Percentiles rank a stretch among this genome's conserved stretches.
phyloP scores from a whole-genome alignment of 2,329 filamentous ascomycete species.

The Fusarium sp. region DNA sequence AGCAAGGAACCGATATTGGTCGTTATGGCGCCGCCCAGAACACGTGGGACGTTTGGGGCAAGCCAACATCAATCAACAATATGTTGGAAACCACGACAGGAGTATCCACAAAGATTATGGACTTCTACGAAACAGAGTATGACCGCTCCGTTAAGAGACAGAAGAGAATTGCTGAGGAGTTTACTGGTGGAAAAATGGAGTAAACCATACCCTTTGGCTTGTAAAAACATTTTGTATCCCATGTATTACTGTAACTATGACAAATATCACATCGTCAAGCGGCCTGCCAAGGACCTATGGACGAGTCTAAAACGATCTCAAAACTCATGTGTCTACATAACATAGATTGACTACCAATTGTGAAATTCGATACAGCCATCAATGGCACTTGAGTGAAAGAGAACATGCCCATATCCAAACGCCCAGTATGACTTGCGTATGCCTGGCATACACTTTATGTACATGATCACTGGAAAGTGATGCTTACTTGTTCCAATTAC shows the following conservation, averaged over 20 bases:
- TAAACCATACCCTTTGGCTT: constrained; percentile 41
- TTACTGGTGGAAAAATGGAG: constrained; percentile 71
- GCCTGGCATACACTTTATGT: constrained; percentile 1
- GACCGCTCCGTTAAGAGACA: constrained; percentile 65
- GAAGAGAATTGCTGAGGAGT: constrained; percentile 69
- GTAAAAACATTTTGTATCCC: constrained; percentile 47
- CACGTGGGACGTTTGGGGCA: constrained; percentile 65
- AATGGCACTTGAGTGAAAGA: constrained; percentile 3
- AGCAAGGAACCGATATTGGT: constrained; percentile 50
- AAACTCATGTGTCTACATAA: constrained; percentile 5
- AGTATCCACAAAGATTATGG: constrained; percentile 54
- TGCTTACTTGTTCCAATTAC: neutral
- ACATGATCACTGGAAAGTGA: constrained; percentile 8
- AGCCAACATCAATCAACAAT: constrained; percentile 60
- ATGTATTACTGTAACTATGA: constrained; percentile 44
- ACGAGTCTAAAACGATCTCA: neutral
- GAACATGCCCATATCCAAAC: constrained; percentile 24
- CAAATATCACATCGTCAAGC: constrained; percentile 35
- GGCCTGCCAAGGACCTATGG: neutral
- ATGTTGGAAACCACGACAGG: constrained; percentile 59
- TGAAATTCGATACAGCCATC: constrained; percentile 9
- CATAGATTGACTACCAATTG: neutral
- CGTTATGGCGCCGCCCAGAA: constrained; percentile 59
- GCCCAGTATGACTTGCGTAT: constrained; percentile 25
- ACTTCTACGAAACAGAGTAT: constrained; percentile 55